phyloP scores from a whole-genome alignment of 768 basidiomycete species.

The Filobasidium floriforme region DNA sequence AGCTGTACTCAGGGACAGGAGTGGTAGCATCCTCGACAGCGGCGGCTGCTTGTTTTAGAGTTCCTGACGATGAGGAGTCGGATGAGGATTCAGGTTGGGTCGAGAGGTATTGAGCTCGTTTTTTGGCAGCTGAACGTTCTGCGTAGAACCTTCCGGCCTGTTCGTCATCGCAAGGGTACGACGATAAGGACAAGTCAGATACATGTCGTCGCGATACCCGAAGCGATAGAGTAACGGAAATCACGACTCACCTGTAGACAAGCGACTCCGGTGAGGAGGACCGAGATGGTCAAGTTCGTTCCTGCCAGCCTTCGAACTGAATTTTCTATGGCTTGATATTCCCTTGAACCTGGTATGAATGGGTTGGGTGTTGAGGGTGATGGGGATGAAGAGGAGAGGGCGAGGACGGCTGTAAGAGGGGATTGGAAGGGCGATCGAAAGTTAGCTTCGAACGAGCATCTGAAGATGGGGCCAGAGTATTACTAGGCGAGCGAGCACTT shows the following conservation, averaged over 20 bases:
- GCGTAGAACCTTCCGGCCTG: constrained; percentile 42
- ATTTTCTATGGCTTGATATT: constrained; percentile 29
- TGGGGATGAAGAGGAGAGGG: neutral
- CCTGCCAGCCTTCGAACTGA: constrained; percentile 41
- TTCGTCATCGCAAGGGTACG: too few species aligned
- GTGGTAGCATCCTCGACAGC: neutral
- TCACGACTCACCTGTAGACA: constrained; percentile 43
- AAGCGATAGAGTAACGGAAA: neutral
- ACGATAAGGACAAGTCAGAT: too few species aligned
- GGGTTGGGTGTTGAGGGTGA: neutral
- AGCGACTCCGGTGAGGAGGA: constrained; percentile 45
- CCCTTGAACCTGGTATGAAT: neutral
- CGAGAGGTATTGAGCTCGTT: constrained; percentile 3
- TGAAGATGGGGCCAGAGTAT: neutral
- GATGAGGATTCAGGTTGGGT: neutral
- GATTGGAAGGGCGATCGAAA: neutral
- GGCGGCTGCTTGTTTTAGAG: neutral
- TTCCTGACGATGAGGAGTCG: neutral
- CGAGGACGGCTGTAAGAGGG: neutral
- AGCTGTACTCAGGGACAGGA: neutral
- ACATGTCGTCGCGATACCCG: neutral
- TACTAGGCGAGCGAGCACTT: neutral
- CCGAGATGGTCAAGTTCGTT: constrained; percentile 43
- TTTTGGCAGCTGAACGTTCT: constrained; percentile 26
- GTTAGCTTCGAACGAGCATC: too few species aligned